Conservation (phyloP, 192 early-diverging fungal genomes). For the Gorgonomyces haynaldii region DNA sequence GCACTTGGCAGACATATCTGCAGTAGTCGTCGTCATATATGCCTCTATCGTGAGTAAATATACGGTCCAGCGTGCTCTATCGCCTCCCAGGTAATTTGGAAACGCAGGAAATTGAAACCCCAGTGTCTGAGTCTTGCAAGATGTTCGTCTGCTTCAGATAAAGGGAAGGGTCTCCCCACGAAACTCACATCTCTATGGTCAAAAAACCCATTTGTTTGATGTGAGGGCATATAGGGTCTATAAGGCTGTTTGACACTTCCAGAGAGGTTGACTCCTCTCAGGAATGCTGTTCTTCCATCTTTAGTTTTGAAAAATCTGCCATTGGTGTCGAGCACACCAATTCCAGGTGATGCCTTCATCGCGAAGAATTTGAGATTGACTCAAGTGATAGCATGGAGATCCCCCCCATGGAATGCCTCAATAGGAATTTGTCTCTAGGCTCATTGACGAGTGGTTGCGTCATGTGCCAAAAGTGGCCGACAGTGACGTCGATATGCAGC, state of each 20-base stretch:
- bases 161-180: slow-evolving; percentile 63
- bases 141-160: slow-evolving; percentile 61
- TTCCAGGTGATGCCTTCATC: not conserved
- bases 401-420: not conserved
- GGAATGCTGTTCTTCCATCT: slow-evolving; percentile 42
- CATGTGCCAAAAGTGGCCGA: not conserved
- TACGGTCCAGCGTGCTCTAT: slow-evolving; percentile 33
- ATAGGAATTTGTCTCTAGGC: not conserved
- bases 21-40: slow-evolving; percentile 65
- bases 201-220: slow-evolving; percentile 45
- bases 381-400: not conserved
- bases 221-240: slow-evolving; percentile 21
- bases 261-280: slow-evolving; percentile 67
- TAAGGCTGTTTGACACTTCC: slow-evolving; percentile 57
- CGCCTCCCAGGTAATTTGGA: slow-evolving; percentile 72
- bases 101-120: slow-evolving; percentile 66
- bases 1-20: slow-evolving; percentile 52
- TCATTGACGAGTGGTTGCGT: not conserved
- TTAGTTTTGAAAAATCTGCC: slow-evolving; percentile 11
- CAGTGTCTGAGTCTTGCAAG: slow-evolving; percentile 54
- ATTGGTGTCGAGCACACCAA: not conserved
- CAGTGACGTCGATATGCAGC: not conserved
- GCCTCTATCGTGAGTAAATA: slow-evolving; percentile 21
- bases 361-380: not conserved
- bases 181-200: slow-evolving; percentile 60